Evolutionary conservation across 2,329 filamentous ascomycete species (phyloP).

Genomic region (Pyrenochaeta sp.): DNA sequence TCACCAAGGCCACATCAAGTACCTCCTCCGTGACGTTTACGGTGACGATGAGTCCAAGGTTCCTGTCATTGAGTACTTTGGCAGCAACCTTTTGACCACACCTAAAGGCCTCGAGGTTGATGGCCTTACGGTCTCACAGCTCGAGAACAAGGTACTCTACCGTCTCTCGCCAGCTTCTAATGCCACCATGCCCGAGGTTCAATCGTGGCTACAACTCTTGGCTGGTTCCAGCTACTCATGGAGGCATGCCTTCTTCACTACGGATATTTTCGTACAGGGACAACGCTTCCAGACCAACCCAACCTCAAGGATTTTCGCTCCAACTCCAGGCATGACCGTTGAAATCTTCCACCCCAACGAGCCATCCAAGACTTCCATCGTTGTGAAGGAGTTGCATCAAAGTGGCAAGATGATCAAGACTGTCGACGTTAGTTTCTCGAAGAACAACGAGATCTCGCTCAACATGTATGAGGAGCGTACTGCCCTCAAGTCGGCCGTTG

Average conservation of each 20-base stretch:
- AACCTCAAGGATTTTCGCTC: slow-evolving; percentile 88
- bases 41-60: slow-evolving; percentile 74
- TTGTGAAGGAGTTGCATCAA: slow-evolving; percentile 84
- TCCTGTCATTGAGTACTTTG: slow-evolving; percentile 92
- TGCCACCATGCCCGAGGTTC: slow-evolving; percentile 75
- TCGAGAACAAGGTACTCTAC: slow-evolving; percentile 82
- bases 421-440: slow-evolving; percentile 79
- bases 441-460: slow-evolving; percentile 81
- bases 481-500: slow-evolving; percentile 80
- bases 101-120: slow-evolving; percentile 76
- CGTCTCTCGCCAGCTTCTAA: slow-evolving; percentile 79
- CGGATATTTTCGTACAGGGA: slow-evolving; percentile 92
- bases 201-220: slow-evolving; percentile 87
- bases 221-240: slow-evolving; percentile 88
- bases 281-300: slow-evolving; percentile 98
- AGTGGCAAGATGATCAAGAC: slow-evolving; percentile 89
- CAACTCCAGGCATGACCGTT: slow-evolving; percentile 83
- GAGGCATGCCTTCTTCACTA: slow-evolving; percentile 92
- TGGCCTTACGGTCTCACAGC: slow-evolving; percentile 82
- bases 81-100: slow-evolving; percentile 79
- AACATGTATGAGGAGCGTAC: slow-evolving; percentile 94
- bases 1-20: slow-evolving; percentile 85
- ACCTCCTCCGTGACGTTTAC: slow-evolving; percentile 82
- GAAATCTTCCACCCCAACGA: slow-evolving; percentile 86
- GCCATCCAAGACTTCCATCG: slow-evolving; percentile 81